A percentile compares a stretch with the other conserved stretches of the same genome.
Conservation (phyloP, 176 grass and related monocot genomes). For the Bothriochloa decipiens region DNA sequence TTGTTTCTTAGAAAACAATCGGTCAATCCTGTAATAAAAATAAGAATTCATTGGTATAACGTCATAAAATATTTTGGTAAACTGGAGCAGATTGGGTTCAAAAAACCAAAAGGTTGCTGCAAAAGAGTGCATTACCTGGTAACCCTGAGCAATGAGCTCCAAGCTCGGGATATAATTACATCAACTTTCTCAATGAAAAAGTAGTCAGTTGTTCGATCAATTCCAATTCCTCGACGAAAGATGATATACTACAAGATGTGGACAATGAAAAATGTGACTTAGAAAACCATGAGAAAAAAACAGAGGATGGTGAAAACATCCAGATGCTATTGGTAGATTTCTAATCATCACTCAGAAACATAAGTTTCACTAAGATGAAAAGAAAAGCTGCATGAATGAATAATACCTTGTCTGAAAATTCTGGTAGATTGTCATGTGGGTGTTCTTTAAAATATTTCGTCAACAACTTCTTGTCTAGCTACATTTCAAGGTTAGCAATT, state of each 20-base stretch:
- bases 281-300: slow-evolving; percentile 14
- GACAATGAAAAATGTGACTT: not conserved
- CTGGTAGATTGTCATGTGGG: slow-evolving; percentile 64
- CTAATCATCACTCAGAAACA: slow-evolving; percentile 30
- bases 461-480: slow-evolving; percentile 77
- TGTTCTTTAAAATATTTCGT: slow-evolving; percentile 75
- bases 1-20: slow-evolving; percentile 57
- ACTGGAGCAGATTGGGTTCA: slow-evolving; percentile 20
- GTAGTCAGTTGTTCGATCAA: slow-evolving; percentile 79
- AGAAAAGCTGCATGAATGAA: slow-evolving; percentile 19
- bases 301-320: slow-evolving; percentile 11
- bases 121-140: slow-evolving; percentile 52
- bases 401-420: slow-evolving; percentile 86
- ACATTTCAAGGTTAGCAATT: slow-evolving; percentile 51
- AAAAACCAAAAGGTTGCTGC: not conserved
- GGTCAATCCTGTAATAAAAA: slow-evolving; percentile 53
- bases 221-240: slow-evolving; percentile 81
- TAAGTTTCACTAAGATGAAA: not conserved
- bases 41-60: slow-evolving; percentile 15
- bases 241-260: slow-evolving; percentile 67
- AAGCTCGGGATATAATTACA: slow-evolving; percentile 76
- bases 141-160: slow-evolving; percentile 67
- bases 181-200: slow-evolving; percentile 90
- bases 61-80: not conserved
- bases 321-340: not conserved